phyloP scores from a whole-genome alignment of 495 filamentous ascomycete species.

The Penicillium robsamsonii region DNA sequence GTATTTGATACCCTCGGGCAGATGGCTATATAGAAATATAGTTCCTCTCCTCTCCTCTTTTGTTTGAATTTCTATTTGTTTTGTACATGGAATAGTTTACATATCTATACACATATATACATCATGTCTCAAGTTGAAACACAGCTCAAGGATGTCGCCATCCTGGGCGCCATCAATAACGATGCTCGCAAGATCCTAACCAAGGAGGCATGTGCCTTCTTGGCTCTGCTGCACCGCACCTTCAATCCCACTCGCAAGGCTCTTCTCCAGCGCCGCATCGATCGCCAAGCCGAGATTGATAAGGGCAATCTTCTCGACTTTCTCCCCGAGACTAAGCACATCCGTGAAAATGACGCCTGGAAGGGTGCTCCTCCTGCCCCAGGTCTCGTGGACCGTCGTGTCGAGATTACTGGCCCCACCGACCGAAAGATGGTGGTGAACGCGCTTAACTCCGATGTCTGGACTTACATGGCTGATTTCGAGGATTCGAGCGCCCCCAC shows the following conservation, averaged over 20 bases:
- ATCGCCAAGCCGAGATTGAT: constrained; percentile 93
- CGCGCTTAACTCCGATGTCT: constrained; percentile 93
- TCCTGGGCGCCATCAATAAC: constrained; percentile 75
- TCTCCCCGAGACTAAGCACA: constrained; percentile 91
- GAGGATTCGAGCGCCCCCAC: constrained; percentile 97
- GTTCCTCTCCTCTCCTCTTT: neutral
- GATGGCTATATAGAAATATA: constrained; percentile 27
- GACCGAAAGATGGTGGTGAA: constrained; percentile 99
- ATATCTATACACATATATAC: neutral
- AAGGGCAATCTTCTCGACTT: constrained; percentile 90
- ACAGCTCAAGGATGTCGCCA: constrained; percentile 82
- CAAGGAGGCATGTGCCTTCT: constrained; percentile 86
- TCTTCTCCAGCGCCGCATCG: constrained; percentile 79
- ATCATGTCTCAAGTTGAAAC: constrained; percentile 67
- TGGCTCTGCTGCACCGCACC: constrained; percentile 88
- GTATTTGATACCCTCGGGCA: constrained; percentile 31
- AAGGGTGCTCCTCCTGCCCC: constrained; percentile 91
- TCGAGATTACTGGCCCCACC: constrained; percentile 98
- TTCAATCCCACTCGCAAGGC: constrained; percentile 91
- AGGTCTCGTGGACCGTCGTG: constrained; percentile 87
- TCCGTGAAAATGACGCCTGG: constrained; percentile 93
- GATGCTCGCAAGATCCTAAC: constrained; percentile 86
- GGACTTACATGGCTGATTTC: constrained; percentile 99
- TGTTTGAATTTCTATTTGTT: neutral
- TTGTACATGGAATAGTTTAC: constrained; percentile 2